Evolutionary conservation across 2,329 filamentous ascomycete genomes (phyloP), one percentile per base, ranked within the genome.

Genomic region (Cladosporium halotolerans): DNA sequence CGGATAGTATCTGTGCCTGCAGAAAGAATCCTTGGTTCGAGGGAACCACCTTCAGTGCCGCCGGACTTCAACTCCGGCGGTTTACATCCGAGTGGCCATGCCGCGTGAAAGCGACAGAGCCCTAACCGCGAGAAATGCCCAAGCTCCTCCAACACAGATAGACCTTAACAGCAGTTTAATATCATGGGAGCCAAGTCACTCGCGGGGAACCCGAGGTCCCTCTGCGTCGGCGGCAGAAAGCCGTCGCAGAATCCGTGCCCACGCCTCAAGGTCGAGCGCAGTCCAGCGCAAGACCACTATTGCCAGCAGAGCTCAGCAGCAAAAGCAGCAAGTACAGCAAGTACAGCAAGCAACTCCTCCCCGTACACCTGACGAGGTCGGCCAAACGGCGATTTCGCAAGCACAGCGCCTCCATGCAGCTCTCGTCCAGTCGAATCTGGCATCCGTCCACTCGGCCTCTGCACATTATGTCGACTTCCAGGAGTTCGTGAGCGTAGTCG

Each of bases 221-320:
- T 18, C 48, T 8, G 10, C 48, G 31, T 23, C 41, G 9, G 14
- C 33, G 9, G 48, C 48, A n/a, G 40, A 16, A 11, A 44, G 38
- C 23, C 48, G 48, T 7, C 48, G 48, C 9, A 51, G 44, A 33
- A 44, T 51, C 32, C 48, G 48, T 16, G 31, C 48, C 6, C 48
- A 51, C 13, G 48, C 48, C 9, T 51, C 48, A 23, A 40, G 40
- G 8, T 42, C 48, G 3, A 51, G 48, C 44, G 48, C 48, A 16
- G 16, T 32, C 11, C 48, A 51, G 13, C 48, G 48, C 13, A 51
- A 51, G 33, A 40, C 48, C 40, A 51, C 48, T 11, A 51, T 51
- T 23, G 48, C 48, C 4, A 34, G 39, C 16, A 34, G 33, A 31
- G 48, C 38, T 19, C 48, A 44, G 34, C 31, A 33, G 7, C 32